A percentile compares a stretch with the other conserved stretches of the same genome.
phyloP scores from a whole-genome alignment of 768 basidiomycete genomes.

The Psilocybe azurescens region DNA sequence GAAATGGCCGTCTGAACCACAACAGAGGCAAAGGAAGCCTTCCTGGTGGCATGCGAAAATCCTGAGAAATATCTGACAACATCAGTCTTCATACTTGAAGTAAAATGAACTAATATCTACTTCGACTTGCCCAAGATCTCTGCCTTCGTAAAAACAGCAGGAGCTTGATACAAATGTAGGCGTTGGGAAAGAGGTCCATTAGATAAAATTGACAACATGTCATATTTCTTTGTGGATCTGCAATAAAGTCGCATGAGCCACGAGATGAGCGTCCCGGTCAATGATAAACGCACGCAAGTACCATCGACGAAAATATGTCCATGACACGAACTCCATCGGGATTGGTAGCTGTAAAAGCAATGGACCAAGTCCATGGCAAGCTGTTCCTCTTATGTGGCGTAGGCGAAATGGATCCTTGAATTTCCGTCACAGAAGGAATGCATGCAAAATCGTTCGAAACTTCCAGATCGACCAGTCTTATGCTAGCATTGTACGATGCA shows the following conservation, averaged over 20 bases:
- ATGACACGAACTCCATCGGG: conserved; percentile 19
- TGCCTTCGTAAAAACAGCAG: conserved; percentile 18
- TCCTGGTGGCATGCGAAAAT: background rate
- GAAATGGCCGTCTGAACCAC: background rate
- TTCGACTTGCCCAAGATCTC: conserved; percentile 20
- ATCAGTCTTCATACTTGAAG: no score
- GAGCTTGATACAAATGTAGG: conserved; percentile 18
- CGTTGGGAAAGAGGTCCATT: conserved; percentile 21
- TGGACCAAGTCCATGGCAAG: conserved; percentile 1
- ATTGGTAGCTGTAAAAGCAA: conserved; percentile 14
- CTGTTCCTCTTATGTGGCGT: background rate
- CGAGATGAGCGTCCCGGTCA: background rate
- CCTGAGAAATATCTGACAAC: conserved; percentile 8
- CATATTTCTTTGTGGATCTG: conserved; percentile 20
- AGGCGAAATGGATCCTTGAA: conserved; percentile 13
- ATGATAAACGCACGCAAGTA: conserved; percentile 15
- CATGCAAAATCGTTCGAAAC: conserved; percentile 20
- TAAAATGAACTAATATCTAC: conserved; percentile 3
- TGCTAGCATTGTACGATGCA: background rate
- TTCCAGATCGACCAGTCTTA: conserved; percentile 3
- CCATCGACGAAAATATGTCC: conserved; percentile 22
- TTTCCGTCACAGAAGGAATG: conserved; percentile 11
- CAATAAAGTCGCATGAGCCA: background rate
- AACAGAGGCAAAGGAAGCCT: background rate
- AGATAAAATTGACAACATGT: conserved; percentile 18